Evolutionary conservation across 106 monocot species (phyloP), one percentile per base, ranked within the genome.

Genomic region (Ottelia alismoides): DNA sequence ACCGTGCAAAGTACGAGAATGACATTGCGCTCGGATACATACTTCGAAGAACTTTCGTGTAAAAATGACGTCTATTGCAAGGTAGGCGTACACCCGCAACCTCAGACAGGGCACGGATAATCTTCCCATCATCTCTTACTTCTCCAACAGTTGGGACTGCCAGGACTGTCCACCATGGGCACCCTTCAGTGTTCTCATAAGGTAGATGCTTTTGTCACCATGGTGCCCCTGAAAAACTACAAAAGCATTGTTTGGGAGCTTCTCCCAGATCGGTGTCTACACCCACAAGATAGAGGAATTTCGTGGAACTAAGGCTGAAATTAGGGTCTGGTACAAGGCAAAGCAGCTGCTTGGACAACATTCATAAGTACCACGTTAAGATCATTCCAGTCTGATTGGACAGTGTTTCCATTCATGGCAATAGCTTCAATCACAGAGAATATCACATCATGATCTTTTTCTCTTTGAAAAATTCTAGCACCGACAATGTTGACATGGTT

Each of bases 121-220:
- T 99, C 71, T 99, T 99, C 98, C 98, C 90, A 51, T 99, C 98
- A 62, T 99, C 98, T 51, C 98, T 86, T 28, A 90, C 76, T 70
- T 99, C 90, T 21, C 98, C 98, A 16, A 99, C 85, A 0, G 90
- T 91, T 17, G 90, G 98, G 22, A 99, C 98, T 29, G 98, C 98
- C 11, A 90, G 98, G 40, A 77, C 67, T 0, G 90, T 99, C 98
- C 86, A 91, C 57, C 91, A 90, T 1, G 78, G 23, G 32, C 86
- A 90, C 0, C 98, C 98, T 55, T 90, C 98, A 0, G 90, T 86
- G 54, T 99, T 99, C 58, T 79, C 98, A 53, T 90, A 99, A 90
- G 69, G 64, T 99, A 90, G 2, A 99, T 90, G 35, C 90, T 52
- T 64, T 69, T 82, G 66, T 99, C 98, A 2, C 90, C 98, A 71